phyloP scores from a whole-genome alignment of 176 grass and related monocot genomes.

The Lolium rigidum region DNA sequence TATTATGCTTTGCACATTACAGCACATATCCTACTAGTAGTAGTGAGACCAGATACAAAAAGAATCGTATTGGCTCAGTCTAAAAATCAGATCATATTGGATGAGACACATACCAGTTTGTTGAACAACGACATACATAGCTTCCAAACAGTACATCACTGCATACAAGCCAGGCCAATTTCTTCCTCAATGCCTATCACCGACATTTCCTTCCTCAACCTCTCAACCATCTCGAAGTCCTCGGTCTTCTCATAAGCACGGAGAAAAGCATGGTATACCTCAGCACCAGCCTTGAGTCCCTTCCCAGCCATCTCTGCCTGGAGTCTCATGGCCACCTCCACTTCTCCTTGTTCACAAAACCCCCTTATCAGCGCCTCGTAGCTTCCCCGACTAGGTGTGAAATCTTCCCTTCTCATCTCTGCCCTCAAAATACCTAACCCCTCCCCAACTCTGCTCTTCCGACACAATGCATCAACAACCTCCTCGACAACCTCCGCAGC shows the following conservation, averaged over 20 bases:
- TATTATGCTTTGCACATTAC: background rate
- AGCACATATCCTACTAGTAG: background rate
- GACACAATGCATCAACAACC: constrained; percentile 53
- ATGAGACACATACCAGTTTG: constrained; percentile 30
- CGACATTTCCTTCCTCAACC: constrained; percentile 61
- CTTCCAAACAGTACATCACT: constrained; percentile 6
- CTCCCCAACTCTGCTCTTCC: constrained; percentile 46
- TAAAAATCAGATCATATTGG: background rate
- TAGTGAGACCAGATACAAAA: constrained; percentile 2
- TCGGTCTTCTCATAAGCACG: constrained; percentile 47
- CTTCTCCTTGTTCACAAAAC: constrained; percentile 56
- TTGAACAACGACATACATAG: background rate
- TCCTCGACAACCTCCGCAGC: constrained; percentile 43
- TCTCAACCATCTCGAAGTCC: constrained; percentile 54
- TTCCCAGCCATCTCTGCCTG: constrained; percentile 76
- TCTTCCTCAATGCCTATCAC: constrained; percentile 21
- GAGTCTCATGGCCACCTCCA: constrained; percentile 65
- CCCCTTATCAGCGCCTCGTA: constrained; percentile 52
- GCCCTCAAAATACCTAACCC: constrained; percentile 58
- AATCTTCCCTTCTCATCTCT: constrained; percentile 66
- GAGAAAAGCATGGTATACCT: constrained; percentile 58
- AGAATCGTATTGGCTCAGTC: background rate
- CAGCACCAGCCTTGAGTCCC: constrained; percentile 50
- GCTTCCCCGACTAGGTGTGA: constrained; percentile 42
- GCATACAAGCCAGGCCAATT: background rate